Evolutionary conservation across 257 asterid species (phyloP), one percentile per base, ranked within the genome.

Genomic region (Solanum raphanifolium): DNA sequence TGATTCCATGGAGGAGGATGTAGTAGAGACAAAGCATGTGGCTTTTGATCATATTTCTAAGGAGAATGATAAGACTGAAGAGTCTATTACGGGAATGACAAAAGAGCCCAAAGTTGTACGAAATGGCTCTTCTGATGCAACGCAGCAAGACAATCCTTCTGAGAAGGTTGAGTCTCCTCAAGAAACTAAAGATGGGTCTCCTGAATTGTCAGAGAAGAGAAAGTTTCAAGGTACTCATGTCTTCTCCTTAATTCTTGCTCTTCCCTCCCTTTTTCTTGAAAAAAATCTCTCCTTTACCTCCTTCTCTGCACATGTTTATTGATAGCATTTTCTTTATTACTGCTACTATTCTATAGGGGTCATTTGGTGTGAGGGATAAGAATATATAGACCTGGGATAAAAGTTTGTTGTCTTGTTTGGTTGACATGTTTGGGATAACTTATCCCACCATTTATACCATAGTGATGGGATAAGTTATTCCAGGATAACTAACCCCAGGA

Each of bases 1-100:
- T 87, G 93, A 91, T 88, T 87, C 90, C 38, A 89, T 91, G 87
- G 91, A 91, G 81, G 93, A 89, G 86, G 93, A 89, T 84, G 62
- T 85, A 5, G 69, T 71, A 68, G 90, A 91, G 82, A 58, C 83
- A 36, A 91, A 84, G 69, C 90, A 75, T 13, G 36, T 66, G 23
- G 88, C 41, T 29, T 88, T 88, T 58, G 89, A 86, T 38, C 82
- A 71, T 20, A 87, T 83, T 88, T 86, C 75, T 52, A 84, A 23
- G 88, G 84, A 35, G 85, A 46, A 83, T 81, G 86, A 66, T 79
- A 88, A 82, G 65, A 31, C 29, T 11, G 89, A 87, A 89, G 89
- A 86, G 36, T 34, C 23, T 76, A 76, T 39, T 39, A 76, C 2
- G 13, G 35, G 23, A 76, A 76, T 76, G 35, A 39, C 83, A 39